Base-by-base conservation (phyloP, 495 filamentous ascomycete genomes). In the Wilcoxina mikolae region DNA sequence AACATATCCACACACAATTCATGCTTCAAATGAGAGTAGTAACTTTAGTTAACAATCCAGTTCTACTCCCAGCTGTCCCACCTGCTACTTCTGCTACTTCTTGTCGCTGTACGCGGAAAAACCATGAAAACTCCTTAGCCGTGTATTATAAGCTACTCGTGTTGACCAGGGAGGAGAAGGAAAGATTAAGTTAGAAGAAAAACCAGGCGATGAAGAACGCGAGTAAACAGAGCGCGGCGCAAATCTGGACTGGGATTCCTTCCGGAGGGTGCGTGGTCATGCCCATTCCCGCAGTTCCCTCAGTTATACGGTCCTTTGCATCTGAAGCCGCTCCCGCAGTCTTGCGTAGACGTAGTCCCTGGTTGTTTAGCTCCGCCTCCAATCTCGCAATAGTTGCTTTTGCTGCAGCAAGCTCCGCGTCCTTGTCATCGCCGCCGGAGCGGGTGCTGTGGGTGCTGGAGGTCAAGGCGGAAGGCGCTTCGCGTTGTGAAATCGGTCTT, bases 131-230 rank as follows among this genome's bases (percentile, higher is more conserved):
- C n/a, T n/a, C n/a, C n/a, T n/a, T n/a, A n/a, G n/a, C n/a, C n/a
- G n/a, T n/a, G n/a, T n/a, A n/a, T n/a, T n/a, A n/a, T n/a, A n/a
- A n/a, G n/a, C n/a, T n/a, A n/a, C n/a, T n/a, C n/a, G n/a, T n/a
- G n/a, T n/a, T n/a, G n/a, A n/a, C n/a, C n/a, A n/a, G n/a, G n/a
- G n/a, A n/a, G n/a, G n/a, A n/a, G n/a, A n/a, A n/a, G n/a, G n/a
- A n/a, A n/a, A n/a, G 3, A 27, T 29, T 25, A 1, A n/a, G 22
- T 75, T 79, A 98, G 67, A 96, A 96, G 69, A 98, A 85, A 61
- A 95, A 76, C 68, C 94, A 98, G 2, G 85, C 93, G 61, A 96
- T 74, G 66, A 98, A 70, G 71, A 98, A 98, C 71, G 85, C 82
- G 54, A 90, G 56, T 68, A 98, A 72, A 62, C 91, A 96, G 46